Percentiles rank a stretch among this genome's conserved stretches.
Conservation (phyloP, 352 stramenopile species). For the Phytopythium chamaehyphon region DNA sequence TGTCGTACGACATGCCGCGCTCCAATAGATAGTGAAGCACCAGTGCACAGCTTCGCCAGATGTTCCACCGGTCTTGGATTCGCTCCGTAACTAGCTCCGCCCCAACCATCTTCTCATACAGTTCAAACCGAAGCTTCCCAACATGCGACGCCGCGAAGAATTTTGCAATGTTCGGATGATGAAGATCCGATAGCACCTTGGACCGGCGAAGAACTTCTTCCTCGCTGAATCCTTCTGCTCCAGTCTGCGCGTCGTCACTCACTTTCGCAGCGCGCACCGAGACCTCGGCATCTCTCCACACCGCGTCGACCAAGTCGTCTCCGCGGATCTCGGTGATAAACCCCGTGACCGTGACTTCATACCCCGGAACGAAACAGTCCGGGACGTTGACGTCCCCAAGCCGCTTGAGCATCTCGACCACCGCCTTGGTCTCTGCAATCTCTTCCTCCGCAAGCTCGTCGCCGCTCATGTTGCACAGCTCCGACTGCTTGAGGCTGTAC, state of each 20-base stretch:
- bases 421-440: no score
- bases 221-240: no score
- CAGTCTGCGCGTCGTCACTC: constrained; percentile 12
- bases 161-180: constrained; percentile 31
- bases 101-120: no score
- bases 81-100: constrained; percentile 2
- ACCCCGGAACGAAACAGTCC: constrained; percentile 23
- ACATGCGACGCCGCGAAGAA: constrained; percentile 32
- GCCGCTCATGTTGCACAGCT: background rate
- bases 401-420: background rate
- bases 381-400: no score
- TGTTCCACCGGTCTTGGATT: background rate
- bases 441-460: background rate
- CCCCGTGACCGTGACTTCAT: no score
- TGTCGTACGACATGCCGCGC: background rate
- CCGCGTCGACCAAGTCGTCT: no score
- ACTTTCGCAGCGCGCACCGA: constrained; percentile 11
- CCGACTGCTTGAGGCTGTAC: background rate
- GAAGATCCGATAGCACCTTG: no score
- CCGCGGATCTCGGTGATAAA: no score
- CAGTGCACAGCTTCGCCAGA: background rate
- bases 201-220: no score
- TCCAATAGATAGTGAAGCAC: background rate
- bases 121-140: constrained; percentile 4
- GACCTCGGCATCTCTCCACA: no score